These are phyloP conservation scores for Rhododendron molle DNA, from an alignment of 148 eudicot genomes.

Conservation along the genomic window DNA sequence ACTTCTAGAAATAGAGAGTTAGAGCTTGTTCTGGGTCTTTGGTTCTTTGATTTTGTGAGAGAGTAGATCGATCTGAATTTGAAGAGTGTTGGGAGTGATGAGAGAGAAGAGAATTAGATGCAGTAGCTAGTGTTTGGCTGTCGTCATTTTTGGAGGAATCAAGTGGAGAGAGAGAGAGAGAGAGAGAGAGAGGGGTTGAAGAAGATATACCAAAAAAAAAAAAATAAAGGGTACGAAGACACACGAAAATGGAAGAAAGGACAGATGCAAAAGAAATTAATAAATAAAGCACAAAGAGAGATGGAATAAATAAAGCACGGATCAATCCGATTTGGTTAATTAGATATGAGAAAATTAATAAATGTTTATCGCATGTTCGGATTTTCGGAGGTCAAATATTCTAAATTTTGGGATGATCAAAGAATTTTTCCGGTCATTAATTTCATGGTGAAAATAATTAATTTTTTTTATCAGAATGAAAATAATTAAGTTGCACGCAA, in stretches of 20 bases:
- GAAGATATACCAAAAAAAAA: background rate
- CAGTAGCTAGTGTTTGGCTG: background rate
- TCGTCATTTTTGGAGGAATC: background rate
- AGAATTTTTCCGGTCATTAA: too few relatives aligned
- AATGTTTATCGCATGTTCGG: background rate
- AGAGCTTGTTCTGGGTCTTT: background rate
- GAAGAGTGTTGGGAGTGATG: background rate
- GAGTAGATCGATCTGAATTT: background rate
- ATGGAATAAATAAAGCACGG: slow-evolving; percentile 11
- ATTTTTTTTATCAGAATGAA: too few relatives aligned
- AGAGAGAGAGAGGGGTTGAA: background rate
- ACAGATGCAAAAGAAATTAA: slow-evolving; percentile 10
- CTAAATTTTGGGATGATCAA: too few relatives aligned
- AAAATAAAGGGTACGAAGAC: too few relatives aligned
- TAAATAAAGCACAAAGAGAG: background rate
- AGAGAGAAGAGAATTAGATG: slow-evolving; percentile 14
- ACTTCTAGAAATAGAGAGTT: background rate
- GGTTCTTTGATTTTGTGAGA: background rate
- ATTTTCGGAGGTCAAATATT: too few relatives aligned
- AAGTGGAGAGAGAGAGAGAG: background rate
- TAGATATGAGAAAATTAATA: background rate
- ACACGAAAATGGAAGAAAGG: slow-evolving; percentile 8
- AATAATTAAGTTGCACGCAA: too few relatives aligned
- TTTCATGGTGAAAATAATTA: too few relatives aligned
- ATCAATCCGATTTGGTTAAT: too few relatives aligned